A percentile compares a stretch with the other conserved stretches of the same genome.
These are phyloP conservation scores for Pichia nakasei DNA, from an alignment of 805 yeast species.

Conservation along the genomic window DNA sequence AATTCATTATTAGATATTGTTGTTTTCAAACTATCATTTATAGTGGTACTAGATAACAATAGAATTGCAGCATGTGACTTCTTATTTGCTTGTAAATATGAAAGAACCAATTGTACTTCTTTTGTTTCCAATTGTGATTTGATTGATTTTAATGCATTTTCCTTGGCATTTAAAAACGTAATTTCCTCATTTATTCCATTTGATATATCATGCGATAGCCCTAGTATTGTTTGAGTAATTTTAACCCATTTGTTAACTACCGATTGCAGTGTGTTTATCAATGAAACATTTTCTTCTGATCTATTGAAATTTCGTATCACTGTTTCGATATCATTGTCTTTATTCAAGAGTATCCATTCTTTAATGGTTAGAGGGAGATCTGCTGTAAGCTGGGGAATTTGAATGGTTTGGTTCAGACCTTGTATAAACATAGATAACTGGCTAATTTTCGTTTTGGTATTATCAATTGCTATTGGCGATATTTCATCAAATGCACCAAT, in stretches of 20 bases:
- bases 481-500: constrained; percentile 8
- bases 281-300: constrained; percentile 38
- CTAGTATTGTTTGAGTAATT: constrained; percentile 49
- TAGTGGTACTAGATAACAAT: constrained; percentile 62
- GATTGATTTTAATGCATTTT: constrained; percentile 45
- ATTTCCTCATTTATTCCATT: constrained; percentile 61
- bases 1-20: constrained; percentile 54
- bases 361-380: constrained; percentile 45
- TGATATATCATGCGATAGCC: constrained; percentile 40
- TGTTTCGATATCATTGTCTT: constrained; percentile 6
- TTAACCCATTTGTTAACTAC: constrained; percentile 69
- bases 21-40: constrained; percentile 42
- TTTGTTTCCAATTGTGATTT: constrained; percentile 48
- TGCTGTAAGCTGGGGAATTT: constrained; percentile 52
- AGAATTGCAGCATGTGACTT: constrained; percentile 74
- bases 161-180: constrained; percentile 71
- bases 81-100: constrained; percentile 57
- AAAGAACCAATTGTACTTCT: constrained; percentile 49
- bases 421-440: constrained; percentile 62
- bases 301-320: constrained; percentile 16
- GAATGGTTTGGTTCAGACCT: constrained; percentile 58
- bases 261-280: constrained; percentile 62
- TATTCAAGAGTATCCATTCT: constrained; percentile 25
- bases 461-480: constrained; percentile 29
- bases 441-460: constrained; percentile 53